Conservation (phyloP, 2,329 filamentous ascomycete genomes). For the Fusarium gaditjirri region DNA sequence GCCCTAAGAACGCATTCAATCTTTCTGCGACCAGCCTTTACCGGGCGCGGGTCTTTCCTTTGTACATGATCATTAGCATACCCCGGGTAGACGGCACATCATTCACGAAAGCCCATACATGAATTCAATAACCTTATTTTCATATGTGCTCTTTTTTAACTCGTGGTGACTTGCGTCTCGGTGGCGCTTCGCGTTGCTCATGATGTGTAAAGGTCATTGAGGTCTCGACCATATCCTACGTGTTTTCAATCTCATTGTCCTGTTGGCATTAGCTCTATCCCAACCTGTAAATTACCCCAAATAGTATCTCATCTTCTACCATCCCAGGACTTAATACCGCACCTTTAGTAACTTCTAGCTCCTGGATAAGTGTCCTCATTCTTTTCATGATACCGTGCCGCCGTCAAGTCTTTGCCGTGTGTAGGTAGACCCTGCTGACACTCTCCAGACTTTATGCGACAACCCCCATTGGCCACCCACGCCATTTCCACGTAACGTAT, state of each 20-base stretch:
- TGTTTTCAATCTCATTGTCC: background rate
- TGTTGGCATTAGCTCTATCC: background rate
- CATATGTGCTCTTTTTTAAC: background rate
- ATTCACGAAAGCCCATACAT: slow-evolving; percentile 12
- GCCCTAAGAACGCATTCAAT: slow-evolving; percentile 8
- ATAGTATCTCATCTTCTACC: background rate
- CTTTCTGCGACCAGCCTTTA: background rate
- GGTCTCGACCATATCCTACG: background rate
- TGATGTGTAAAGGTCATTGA: background rate
- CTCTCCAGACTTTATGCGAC: background rate
- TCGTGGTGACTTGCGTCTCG: background rate
- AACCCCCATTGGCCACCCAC: background rate
- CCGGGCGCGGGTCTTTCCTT: slow-evolving; percentile 15
- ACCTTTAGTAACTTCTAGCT: background rate
- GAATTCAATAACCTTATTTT: slow-evolving; percentile 20
- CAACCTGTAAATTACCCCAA: background rate
- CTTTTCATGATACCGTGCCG: background rate
- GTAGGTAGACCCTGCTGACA: background rate
- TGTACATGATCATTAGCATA: slow-evolving; percentile 39
- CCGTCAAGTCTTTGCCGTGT: background rate
- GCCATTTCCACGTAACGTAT: background rate
- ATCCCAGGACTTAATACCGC: background rate
- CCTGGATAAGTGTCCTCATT: background rate
- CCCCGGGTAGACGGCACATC: slow-evolving; percentile 26
- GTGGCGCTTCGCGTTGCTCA: background rate